Evolutionary conservation across 805 yeast genomes (phyloP).

Genomic region (Tetrapisispora pingtungensis): DNA sequence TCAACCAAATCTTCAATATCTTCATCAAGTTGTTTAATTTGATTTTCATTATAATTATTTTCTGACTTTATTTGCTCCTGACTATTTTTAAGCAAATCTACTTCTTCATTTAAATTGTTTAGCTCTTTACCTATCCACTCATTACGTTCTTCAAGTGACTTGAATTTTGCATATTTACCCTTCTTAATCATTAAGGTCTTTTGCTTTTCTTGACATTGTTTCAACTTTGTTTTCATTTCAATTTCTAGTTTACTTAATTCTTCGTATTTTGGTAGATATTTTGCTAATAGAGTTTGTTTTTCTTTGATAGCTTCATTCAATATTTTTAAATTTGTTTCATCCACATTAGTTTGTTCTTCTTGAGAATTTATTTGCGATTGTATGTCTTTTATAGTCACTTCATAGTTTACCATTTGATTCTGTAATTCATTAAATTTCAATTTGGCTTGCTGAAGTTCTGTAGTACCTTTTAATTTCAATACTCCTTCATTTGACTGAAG

Average conservation of each 20-base stretch:
- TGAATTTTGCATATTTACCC: constrained; percentile 55
- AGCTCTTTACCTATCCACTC: constrained; percentile 54
- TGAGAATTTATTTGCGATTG: constrained; percentile 29
- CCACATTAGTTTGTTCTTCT: constrained; percentile 25
- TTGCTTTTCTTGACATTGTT: constrained; percentile 41
- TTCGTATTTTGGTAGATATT: constrained; percentile 35
- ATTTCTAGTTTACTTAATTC: constrained; percentile 34
- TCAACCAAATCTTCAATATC: constrained; percentile 30
- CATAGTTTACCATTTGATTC: constrained; percentile 39
- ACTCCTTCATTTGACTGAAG: constrained; percentile 39
- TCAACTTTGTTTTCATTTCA: constrained; percentile 24
- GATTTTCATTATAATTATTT: constrained; percentile 13
- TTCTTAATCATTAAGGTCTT: constrained; percentile 58
- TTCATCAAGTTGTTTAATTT: constrained; percentile 14
- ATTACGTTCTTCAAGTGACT: constrained; percentile 49
- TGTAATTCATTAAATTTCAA: constrained; percentile 40
- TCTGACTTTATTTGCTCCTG: constrained; percentile 9
- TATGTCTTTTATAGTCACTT: constrained; percentile 37
- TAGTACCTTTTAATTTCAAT: constrained; percentile 37
- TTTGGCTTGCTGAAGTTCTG: constrained; percentile 49
- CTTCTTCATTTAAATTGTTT: constrained; percentile 23
- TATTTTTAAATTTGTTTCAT: constrained; percentile 19
- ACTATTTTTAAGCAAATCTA: constrained; percentile 16
- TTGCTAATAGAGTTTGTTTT: constrained; percentile 31
- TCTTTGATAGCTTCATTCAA: constrained; percentile 25